These are phyloP conservation scores for Fragaria ananassa DNA, from an alignment of 306 rosid species.

Conservation along the genomic window DNA sequence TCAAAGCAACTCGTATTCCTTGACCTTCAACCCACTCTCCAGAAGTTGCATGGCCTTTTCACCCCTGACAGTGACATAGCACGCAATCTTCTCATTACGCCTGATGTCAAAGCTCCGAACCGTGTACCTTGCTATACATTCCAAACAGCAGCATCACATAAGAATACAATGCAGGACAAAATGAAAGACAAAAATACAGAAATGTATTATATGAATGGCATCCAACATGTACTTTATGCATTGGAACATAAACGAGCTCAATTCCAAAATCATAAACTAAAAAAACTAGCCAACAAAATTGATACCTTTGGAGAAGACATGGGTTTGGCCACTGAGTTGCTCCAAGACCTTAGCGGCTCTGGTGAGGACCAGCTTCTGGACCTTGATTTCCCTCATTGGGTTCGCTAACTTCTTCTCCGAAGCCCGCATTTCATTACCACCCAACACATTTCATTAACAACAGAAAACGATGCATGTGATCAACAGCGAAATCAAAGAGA, in stretches of 20 bases:
- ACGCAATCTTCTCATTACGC: constrained; percentile 84
- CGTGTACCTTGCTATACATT: constrained; percentile 65
- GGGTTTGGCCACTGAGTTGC: constrained; percentile 36
- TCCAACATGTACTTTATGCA: too few relatives aligned
- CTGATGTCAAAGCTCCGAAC: constrained; percentile 78
- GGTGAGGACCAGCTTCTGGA: constrained; percentile 75
- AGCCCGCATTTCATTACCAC: constrained; percentile 38
- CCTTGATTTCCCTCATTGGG: constrained; percentile 82
- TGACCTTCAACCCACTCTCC: constrained; percentile 85
- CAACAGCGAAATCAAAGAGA: background rate
- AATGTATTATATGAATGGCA: too few relatives aligned
- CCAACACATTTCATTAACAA: background rate
- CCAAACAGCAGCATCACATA: background rate
- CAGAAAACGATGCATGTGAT: background rate
- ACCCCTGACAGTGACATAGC: constrained; percentile 84
- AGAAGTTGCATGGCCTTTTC: constrained; percentile 92
- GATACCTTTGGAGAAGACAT: constrained; percentile 29
- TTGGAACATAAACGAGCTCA: too few relatives aligned
- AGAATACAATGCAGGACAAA: background rate
- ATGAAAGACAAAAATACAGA: too few relatives aligned
- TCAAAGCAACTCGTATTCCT: constrained; percentile 71
- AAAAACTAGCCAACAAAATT: too few relatives aligned
- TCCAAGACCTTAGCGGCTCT: constrained; percentile 61
- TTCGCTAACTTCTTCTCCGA: constrained; percentile 70
- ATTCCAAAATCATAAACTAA: too few relatives aligned